These are phyloP conservation scores for Clonostachys byssicola DNA, from an alignment of 2,329 filamentous ascomycete species.

Conservation along the genomic window DNA sequence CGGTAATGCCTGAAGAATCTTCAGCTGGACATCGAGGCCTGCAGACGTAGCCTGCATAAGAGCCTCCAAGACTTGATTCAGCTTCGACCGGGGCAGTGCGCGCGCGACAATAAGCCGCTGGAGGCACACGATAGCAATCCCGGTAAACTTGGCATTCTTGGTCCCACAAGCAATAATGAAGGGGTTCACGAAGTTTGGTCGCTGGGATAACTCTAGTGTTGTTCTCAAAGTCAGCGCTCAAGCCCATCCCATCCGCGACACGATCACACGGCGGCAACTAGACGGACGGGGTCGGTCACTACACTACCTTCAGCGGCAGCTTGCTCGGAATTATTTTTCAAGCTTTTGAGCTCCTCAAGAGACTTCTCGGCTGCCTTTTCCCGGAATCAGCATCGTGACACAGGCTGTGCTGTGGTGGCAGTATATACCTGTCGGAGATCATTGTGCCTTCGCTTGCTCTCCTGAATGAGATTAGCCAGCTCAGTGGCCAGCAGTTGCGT, in stretches of 20 bases:
- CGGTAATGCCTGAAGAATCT: slow-evolving; percentile 88
- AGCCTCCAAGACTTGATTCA: slow-evolving; percentile 84
- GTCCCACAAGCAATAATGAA: slow-evolving; percentile 92
- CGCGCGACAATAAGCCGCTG: slow-evolving; percentile 82
- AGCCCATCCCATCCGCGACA: too few relatives aligned
- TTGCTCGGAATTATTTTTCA: slow-evolving; percentile 25
- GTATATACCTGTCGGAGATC: slow-evolving; percentile 73
- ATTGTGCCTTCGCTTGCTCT: slow-evolving; percentile 91
- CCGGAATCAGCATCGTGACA: background rate
- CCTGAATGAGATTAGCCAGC: slow-evolving; percentile 85
- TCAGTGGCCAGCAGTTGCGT: slow-evolving; percentile 85
- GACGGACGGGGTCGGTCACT: slow-evolving; percentile 3
- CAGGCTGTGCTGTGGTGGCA: background rate
- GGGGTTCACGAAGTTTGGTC: slow-evolving; percentile 81
- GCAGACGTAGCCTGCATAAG: slow-evolving; percentile 81
- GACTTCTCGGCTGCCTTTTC: slow-evolving; percentile 85
- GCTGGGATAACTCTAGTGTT: slow-evolving; percentile 71
- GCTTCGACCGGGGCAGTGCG: slow-evolving; percentile 71
- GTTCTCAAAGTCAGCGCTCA: too few relatives aligned
- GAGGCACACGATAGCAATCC: slow-evolving; percentile 81
- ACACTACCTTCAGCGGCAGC: slow-evolving; percentile 28
- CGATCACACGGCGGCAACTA: too few relatives aligned
- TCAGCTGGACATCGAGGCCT: slow-evolving; percentile 85
- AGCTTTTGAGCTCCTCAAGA: slow-evolving; percentile 74
- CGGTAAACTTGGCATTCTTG: slow-evolving; percentile 85